phyloP scores from a whole-genome alignment of 163 green algal genomes.

The Smithsoniella earleae region DNA sequence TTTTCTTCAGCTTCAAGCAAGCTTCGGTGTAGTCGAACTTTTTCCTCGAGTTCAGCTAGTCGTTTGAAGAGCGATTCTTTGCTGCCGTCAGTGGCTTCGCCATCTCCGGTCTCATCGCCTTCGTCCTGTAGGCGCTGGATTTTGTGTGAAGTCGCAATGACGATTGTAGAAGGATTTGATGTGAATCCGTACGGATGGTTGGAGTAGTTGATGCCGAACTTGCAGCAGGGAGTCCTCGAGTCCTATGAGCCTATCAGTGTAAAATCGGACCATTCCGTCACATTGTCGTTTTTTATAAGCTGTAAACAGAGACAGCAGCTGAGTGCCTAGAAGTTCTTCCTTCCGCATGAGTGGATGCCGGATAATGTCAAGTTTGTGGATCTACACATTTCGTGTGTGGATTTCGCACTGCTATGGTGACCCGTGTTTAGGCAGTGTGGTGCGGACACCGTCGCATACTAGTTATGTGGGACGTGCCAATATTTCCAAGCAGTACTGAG shows the following conservation, averaged over 20 bases:
- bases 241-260: slow-evolving; percentile 8
- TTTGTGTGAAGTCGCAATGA: no score
- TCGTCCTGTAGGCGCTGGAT: no score
- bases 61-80: no score
- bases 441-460: no score
- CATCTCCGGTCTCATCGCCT: no score
- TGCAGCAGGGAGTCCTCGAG: slow-evolving; percentile 14
- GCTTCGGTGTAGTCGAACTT: background rate
- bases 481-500: slow-evolving; percentile 18
- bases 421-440: no score
- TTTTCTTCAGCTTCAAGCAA: slow-evolving; percentile 19
- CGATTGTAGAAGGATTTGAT: no score
- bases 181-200: no score
- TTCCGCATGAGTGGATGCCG: slow-evolving; percentile 8
- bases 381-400: background rate
- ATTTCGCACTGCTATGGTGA: background rate
- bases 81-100: no score
- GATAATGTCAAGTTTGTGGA: background rate
- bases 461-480: background rate
- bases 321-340: background rate
- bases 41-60: slow-evolving; percentile 10
- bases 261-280: slow-evolving; percentile 1
- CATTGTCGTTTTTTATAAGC: slow-evolving; percentile 16
- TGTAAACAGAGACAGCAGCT: slow-evolving; percentile 23
- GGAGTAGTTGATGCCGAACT: slow-evolving; percentile 11